Base-by-base conservation (phyloP, 1,139 yeast species). In the Geotrichum klebahnii region DNA sequence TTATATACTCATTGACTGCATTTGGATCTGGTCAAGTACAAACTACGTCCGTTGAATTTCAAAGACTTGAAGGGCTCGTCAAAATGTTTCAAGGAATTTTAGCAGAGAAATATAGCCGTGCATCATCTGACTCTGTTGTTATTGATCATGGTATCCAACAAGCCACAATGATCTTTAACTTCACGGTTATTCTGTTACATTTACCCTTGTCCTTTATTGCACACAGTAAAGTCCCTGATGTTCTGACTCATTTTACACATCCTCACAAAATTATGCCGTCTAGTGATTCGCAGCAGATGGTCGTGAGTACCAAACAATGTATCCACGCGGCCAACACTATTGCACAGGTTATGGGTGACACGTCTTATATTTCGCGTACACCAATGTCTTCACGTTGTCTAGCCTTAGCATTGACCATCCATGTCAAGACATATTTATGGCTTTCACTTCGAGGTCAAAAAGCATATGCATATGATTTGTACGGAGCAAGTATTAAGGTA, bases 91-190 rank as follows among this genome's bases (percentile, higher is more conserved):
- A 48, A 26, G 46, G 48, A 3, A 41, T 37, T 17, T 29, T 52
- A 9, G 31, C 46, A 5, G 46, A 36, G 3, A 33, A 28, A 8
- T 23, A 20, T n/a, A 35, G 35, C 17, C 34, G 33, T 4, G 10
- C 26, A 4, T 17, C 23, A 16, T 31, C 16, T 32, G 48, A 41
- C 20, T 31, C 24, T 16, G 54, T 48, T 2, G 17, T n/a, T 17
- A 38, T 52, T 3, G 44, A 52, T 22, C 52, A 52, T 28, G 54
- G 54, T 6, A 46, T 52, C 20, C 52, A 52, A 12, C 54, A 52
- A 29, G 42, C 52, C 9, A 41, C 28, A 5, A 46, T 52, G 42
- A 34, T 48, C 34, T 44, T 52, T 10, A 48, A 52, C 33, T 48
- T 52, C 39, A 47, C 54, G 6, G 48, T 46, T 1, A 41, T 52